Percentiles rank a stretch among this genome's conserved stretches.
Evolutionary conservation across 2,329 filamentous ascomycete genomes (phyloP).

Genomic region (Claviceps sp.): DNA sequence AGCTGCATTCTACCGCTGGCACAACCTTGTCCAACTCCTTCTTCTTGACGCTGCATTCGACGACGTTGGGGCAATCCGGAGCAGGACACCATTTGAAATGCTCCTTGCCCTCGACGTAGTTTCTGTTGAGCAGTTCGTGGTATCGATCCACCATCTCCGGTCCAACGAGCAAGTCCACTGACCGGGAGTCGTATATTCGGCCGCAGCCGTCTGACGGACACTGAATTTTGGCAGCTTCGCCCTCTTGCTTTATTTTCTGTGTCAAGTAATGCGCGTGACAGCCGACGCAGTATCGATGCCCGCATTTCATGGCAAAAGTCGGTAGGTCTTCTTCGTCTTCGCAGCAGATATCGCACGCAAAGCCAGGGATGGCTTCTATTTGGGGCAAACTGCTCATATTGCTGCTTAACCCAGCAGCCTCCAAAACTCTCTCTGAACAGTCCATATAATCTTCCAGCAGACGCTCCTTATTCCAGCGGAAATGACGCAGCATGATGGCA

Average conservation of each 20-base stretch:
- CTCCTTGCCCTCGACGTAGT: slow-evolving; percentile 94
- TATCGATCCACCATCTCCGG: slow-evolving; percentile 51
- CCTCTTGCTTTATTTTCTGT: slow-evolving; percentile 91
- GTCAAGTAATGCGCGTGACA: slow-evolving; percentile 86
- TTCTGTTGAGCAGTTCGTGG: slow-evolving; percentile 73
- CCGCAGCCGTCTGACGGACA: slow-evolving; percentile 82
- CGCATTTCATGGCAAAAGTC: slow-evolving; percentile 90
- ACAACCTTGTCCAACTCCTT: slow-evolving; percentile 76
- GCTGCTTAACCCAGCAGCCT: slow-evolving; percentile 68
- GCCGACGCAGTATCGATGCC: slow-evolving; percentile 81
- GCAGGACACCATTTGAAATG: slow-evolving; percentile 95
- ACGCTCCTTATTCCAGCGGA: slow-evolving; percentile 92
- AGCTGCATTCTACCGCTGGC: slow-evolving; percentile 76
- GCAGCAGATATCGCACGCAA: slow-evolving; percentile 91
- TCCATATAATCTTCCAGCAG: slow-evolving; percentile 97
- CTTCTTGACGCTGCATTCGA: slow-evolving; percentile 79
- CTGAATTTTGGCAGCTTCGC: slow-evolving; percentile 87
- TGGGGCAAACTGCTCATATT: slow-evolving; percentile 48
- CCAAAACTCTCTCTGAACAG: slow-evolving; percentile 61
- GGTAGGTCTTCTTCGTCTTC: slow-evolving; percentile 67
- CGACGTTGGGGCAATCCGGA: slow-evolving; percentile 87
- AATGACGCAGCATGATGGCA: slow-evolving; percentile 78
- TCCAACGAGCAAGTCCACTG: slow-evolving; percentile 63
- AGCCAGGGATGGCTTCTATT: slow-evolving; percentile 59
- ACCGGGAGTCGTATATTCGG: slow-evolving; percentile 81